A percentile compares a stretch with the other conserved stretches of the same genome.
Evolutionary conservation across 352 stramenopile species (phyloP).

Genomic region (Globisporangium emineosum): DNA sequence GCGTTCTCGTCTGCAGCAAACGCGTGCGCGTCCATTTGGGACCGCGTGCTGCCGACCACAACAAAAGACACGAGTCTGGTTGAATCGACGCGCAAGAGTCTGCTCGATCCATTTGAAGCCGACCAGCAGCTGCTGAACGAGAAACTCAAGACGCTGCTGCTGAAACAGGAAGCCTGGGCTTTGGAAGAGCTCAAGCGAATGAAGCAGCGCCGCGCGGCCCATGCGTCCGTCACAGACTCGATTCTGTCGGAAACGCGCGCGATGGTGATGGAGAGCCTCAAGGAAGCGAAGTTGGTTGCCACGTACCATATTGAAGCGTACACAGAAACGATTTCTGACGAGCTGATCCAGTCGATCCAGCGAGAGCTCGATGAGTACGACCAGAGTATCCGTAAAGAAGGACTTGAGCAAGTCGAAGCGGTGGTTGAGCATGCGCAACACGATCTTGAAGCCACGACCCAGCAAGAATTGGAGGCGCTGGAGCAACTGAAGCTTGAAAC

Average conservation of each 20-base stretch:
- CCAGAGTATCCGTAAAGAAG: slow-evolving; percentile 14
- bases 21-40: not conserved
- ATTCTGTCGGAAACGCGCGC: slow-evolving; percentile 41
- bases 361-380: slow-evolving; percentile 35
- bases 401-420: slow-evolving; percentile 12
- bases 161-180: slow-evolving; percentile 35
- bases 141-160: slow-evolving; percentile 28
- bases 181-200: slow-evolving; percentile 45
- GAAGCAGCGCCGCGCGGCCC: slow-evolving; percentile 36
- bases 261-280: slow-evolving; percentile 34
- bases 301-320: slow-evolving; percentile 38
- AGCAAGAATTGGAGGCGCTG: slow-evolving; percentile 20
- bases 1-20: not conserved
- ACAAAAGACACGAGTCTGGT: slow-evolving; percentile 1
- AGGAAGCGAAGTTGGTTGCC: slow-evolving; percentile 34
- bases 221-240: slow-evolving; percentile 28
- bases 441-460: slow-evolving; percentile 5
- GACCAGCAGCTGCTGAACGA: slow-evolving; percentile 20
- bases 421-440: slow-evolving; percentile 22
- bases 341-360: slow-evolving; percentile 35
- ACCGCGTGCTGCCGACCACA: not conserved
- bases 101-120: slow-evolving; percentile 16
- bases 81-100: slow-evolving; percentile 4
- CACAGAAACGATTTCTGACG: slow-evolving; percentile 31
- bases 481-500: slow-evolving; percentile 10